phyloP scores from a whole-genome alignment of 75 land plant species.

The Gnetum montanum region DNA sequence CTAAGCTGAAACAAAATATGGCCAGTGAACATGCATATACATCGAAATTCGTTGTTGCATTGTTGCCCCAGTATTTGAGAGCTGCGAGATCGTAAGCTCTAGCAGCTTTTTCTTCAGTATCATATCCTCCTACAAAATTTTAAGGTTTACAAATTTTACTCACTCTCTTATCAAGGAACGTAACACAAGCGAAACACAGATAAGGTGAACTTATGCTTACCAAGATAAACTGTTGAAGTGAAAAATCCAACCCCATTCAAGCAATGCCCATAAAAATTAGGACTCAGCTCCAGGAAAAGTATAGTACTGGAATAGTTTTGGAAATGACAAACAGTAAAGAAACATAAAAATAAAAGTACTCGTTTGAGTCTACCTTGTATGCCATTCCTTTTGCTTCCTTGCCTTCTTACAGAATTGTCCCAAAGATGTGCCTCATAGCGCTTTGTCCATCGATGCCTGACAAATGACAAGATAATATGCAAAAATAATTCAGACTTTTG shows the following conservation, averaged over 20 bases:
- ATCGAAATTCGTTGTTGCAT: background rate
- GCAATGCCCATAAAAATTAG: background rate
- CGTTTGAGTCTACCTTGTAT: conserved; percentile 34
- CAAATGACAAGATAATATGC: too few species aligned
- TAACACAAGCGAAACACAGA: background rate
- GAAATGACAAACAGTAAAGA: background rate
- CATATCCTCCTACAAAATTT: conserved; percentile 10
- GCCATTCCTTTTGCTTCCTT: conserved; percentile 46
- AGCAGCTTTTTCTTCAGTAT: conserved; percentile 9
- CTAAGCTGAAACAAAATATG: background rate
- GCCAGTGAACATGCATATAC: background rate
- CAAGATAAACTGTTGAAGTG: conserved; percentile 9
- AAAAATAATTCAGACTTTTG: too few species aligned
- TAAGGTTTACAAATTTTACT: background rate
- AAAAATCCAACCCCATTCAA: background rate
- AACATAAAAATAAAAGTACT: background rate
- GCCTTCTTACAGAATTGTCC: conserved; percentile 45
- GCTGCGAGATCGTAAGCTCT: conserved; percentile 19
- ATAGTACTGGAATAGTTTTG: background rate
- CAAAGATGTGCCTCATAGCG: conserved; percentile 56
- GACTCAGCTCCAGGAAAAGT: background rate
- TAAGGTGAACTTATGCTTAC: background rate
- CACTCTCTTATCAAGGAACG: background rate
- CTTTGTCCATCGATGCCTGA: conserved; percentile 50
- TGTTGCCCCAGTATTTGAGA: conserved; percentile 3